Conservation (phyloP, 2,329 filamentous ascomycete species). For the Stagonosporopsis tanaceti region DNA sequence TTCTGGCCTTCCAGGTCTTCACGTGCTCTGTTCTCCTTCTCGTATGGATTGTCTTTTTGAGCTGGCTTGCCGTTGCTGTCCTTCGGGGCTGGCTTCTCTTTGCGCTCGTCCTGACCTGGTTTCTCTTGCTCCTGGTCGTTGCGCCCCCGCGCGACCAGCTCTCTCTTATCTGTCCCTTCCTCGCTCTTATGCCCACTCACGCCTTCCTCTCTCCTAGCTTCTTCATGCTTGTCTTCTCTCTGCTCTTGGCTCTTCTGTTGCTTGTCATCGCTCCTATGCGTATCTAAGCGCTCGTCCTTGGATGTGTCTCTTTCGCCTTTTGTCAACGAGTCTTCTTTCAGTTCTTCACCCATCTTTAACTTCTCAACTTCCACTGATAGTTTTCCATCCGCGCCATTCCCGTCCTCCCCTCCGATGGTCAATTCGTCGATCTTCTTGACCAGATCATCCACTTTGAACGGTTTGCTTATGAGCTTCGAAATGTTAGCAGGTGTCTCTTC, state of each 20-base stretch:
- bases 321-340: not conserved
- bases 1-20: not conserved
- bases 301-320: not conserved
- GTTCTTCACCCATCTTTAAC: not conserved
- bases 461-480: conserved; percentile 46
- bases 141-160: too few relatives aligned
- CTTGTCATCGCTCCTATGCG: not conserved
- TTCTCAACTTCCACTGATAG: not conserved
- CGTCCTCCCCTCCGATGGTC: conserved; percentile 20
- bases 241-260: not conserved
- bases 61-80: not conserved
- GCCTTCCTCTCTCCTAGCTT: not conserved
- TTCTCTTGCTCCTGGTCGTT: not conserved
- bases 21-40: not conserved
- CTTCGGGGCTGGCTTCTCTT: not conserved
- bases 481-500: too few relatives aligned
- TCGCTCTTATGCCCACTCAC: not conserved
- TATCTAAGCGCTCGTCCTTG: not conserved
- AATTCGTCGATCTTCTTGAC: conserved; percentile 40
- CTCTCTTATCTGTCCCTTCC: not conserved
- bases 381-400: conserved; percentile 4
- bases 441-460: conserved; percentile 49
- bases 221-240: not conserved
- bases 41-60: not conserved
- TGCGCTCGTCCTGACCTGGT: not conserved